A percentile compares a stretch with the other conserved stretches of the same genome.
Evolutionary conservation across 2,329 filamentous ascomycete genomes (phyloP).

Genomic region (Exophiala viscosa): DNA sequence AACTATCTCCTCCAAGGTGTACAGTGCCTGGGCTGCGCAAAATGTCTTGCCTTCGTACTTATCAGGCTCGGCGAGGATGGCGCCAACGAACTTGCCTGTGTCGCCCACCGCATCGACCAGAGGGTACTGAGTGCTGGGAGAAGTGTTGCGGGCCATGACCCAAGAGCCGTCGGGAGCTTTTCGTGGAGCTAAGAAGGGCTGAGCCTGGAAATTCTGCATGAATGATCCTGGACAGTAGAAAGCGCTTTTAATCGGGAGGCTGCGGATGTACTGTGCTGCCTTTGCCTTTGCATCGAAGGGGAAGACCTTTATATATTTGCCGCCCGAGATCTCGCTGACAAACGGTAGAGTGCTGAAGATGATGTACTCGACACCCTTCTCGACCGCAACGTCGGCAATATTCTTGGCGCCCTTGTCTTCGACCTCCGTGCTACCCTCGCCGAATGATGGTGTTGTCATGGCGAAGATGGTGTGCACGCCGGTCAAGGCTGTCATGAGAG

Average conservation of each 20-base stretch:
- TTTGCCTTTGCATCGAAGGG: slow-evolving; percentile 58
- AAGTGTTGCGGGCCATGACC: not conserved
- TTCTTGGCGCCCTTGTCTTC: slow-evolving; percentile 32
- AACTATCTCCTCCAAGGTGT: slow-evolving; percentile 33
- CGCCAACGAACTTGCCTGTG: slow-evolving; percentile 34
- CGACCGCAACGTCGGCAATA: slow-evolving; percentile 32
- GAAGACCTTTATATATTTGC: slow-evolving; percentile 30
- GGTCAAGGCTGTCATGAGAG: slow-evolving; percentile 40
- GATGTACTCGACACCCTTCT: slow-evolving; percentile 29
- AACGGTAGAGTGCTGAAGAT: slow-evolving; percentile 32
- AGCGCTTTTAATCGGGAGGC: slow-evolving; percentile 46
- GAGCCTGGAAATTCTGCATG: slow-evolving; percentile 47
- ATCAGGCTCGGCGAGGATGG: slow-evolving; percentile 37
- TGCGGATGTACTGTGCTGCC: slow-evolving; percentile 53
- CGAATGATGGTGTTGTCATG: slow-evolving; percentile 38
- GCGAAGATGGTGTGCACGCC: slow-evolving; percentile 48
- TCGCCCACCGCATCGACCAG: slow-evolving; percentile 37
- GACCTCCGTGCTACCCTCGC: slow-evolving; percentile 39
- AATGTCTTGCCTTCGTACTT: slow-evolving; percentile 28
- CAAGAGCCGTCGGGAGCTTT: slow-evolving; percentile 17
- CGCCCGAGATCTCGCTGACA: slow-evolving; percentile 22
- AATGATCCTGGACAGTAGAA: slow-evolving; percentile 55
- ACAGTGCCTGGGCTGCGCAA: slow-evolving; percentile 33
- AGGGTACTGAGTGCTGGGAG: not conserved
- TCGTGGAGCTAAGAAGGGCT: slow-evolving; percentile 23